Evolutionary conservation across 805 yeast species (phyloP).

Genomic region (Sungouiozyma intestinalis): DNA sequence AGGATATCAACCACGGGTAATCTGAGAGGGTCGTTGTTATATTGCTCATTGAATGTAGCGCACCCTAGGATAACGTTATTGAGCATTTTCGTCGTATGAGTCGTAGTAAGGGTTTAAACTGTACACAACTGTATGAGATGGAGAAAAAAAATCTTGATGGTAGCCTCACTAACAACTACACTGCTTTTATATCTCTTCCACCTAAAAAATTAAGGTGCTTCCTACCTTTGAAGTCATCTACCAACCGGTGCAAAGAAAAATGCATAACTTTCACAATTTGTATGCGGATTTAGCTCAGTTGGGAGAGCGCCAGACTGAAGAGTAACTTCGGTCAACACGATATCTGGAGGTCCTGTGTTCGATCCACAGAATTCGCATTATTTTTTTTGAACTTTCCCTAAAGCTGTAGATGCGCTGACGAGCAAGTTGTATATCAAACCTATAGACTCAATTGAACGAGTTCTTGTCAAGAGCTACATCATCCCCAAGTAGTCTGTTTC

Average conservation of each 20-base stretch:
- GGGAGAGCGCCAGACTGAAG: constrained; percentile 39
- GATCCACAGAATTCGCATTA: constrained; percentile 65
- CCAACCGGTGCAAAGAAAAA: neutral
- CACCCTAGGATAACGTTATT: constrained; percentile 62
- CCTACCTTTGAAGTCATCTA: neutral
- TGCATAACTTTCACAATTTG: neutral
- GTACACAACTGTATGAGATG: too few species aligned
- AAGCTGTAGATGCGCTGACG: too few species aligned
- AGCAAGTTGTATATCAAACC: too few species aligned
- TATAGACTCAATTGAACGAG: too few species aligned
- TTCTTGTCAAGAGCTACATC: too few species aligned
- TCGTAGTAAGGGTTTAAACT: neutral
- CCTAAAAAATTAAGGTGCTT: too few species aligned
- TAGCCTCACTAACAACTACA: too few species aligned
- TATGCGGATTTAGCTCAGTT: constrained; percentile 28
- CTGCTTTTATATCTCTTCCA: too few species aligned
- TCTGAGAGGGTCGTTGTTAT: constrained; percentile 54
- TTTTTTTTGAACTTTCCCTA: too few species aligned
- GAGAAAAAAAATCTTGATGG: too few species aligned
- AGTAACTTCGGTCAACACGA: constrained; percentile 8
- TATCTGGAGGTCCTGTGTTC: constrained; percentile 77
- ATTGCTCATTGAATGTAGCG: constrained; percentile 76
- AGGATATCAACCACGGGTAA: constrained; percentile 52
- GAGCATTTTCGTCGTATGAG: neutral
- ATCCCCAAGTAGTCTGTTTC: too few species aligned